Evolutionary conservation across 805 yeast genomes (phyloP), one percentile per base, ranked within the genome.

Genomic region (Kuraishia floccosa): DNA sequence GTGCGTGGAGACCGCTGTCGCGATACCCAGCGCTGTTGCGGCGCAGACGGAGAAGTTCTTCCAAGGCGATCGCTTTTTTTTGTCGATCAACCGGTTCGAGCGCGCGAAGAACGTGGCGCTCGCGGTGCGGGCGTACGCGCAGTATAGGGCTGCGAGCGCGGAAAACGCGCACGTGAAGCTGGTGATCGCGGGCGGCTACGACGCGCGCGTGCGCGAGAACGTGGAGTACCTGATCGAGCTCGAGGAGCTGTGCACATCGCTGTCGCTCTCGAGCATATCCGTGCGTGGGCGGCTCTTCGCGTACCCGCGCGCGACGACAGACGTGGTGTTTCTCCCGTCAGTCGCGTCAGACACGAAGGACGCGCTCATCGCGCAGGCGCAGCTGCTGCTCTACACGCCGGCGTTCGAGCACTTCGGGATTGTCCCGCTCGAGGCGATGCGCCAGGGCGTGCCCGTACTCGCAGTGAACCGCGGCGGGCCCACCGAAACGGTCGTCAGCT

Each of bases 361-460:
- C 47, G 58, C 66, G 2, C 62, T 91, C 17, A 56, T 91, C 21
- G 50, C 65, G 24, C 52, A 60, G 7, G 64, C 87, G 2, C 65
- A 67, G 28, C 42, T 81, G 34, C 61, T 91, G 15, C 55, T 87
- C 27, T 91, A 91, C 49, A 91, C 99, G 0, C 98, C 99, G 3
- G 65, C 81, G 0, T 69, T 68, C 43, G 98, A 91, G 52, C 99
- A 91, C 56, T 91, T 91, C 49, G 99, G 99, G 10, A 91, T 91
- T 39, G 99, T 91, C 7, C 99, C 99, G 2, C 64, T 91, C 11
- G 98, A 91, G 50, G 87, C 95, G 9, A 87, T 91, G 96, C 65
- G 78, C 28, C 63, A 71, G 35, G 79, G 82, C 18, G 77, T 78
- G 0, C 85, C 94, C 0, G 96, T 87, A 0, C 56, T 91, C 31